Base-by-base conservation (phyloP, 371 early-diverging fungal species). In the Mortierella sp. region DNA sequence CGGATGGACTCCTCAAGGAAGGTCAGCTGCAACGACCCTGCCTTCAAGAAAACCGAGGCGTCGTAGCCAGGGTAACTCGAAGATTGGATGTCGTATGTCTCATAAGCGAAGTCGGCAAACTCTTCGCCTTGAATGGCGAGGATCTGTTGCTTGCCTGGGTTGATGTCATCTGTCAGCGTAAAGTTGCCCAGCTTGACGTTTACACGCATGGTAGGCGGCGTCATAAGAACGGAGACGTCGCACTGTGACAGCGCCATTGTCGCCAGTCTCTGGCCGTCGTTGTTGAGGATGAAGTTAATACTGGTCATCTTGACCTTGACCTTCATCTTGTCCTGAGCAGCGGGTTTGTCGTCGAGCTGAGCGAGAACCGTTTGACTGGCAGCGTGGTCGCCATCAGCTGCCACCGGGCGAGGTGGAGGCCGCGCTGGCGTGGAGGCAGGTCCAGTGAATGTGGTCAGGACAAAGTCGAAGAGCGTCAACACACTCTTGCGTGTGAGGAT, bases 41-140 rank as follows among this genome's bases (percentile, higher is more conserved):
- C 94, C 24, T 93, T 90, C 26, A 98, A 86, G 75, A 90, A 92
- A 0, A 98, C 83, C 0, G 93, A 90, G 11, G 95, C 93, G 75
- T 99, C 97, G 81, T 97, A 97, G 1, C 98, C 98, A 0, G 98
- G 96, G 75, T 95, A 96, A 28, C 73, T 76, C 16, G 88, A n/a
- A 1, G 82, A 67, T 26, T 82, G 75, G 4, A 74, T 72, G 48
- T 88, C 87, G 87, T 91, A 97, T 0, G 96, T 96, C 77, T 97
- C 95, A 86, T 95, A 98, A 5, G 90, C 89, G 71, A 99, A 93
- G 77, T 96, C 95, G 11, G 97, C 97, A 26, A 97, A 89, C 72
- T 98, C 95, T 53, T 96, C 94, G 10, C 98, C 97, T 83, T 97
- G 96, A 74, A 98, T 96, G 0, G 92, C 92, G 46, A 99, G 84